A percentile compares a stretch with the other conserved stretches of the same genome.
phyloP scores from a whole-genome alignment of 2,329 filamentous ascomycete genomes.

The Calonectria hawksworthii region DNA sequence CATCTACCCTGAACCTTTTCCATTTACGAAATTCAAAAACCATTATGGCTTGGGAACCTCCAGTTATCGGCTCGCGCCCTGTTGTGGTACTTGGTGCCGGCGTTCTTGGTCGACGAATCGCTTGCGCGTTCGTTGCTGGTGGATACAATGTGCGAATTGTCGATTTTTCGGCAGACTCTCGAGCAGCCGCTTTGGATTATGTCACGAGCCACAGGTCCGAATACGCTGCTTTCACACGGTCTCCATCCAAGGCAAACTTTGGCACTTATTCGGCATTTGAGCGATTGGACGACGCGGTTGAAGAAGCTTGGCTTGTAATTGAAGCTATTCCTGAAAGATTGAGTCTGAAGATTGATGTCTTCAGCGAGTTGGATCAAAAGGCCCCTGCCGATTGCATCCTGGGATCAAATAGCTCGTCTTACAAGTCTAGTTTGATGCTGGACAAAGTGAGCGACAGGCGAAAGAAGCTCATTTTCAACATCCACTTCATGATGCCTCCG shows the following conservation, averaged over 20 bases:
- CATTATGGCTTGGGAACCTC: background rate
- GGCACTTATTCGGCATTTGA: background rate
- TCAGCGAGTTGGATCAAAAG: background rate
- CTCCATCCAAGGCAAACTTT: background rate
- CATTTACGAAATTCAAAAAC: no score
- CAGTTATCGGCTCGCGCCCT: background rate
- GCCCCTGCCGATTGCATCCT: background rate
- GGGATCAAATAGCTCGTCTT: background rate
- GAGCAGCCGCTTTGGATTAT: background rate
- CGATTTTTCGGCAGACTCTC: background rate
- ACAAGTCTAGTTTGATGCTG: background rate
- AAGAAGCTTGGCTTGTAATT: background rate
- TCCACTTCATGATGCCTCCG: conserved; percentile 1
- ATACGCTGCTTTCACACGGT: background rate
- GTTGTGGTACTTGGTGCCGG: background rate
- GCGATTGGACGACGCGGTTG: background rate
- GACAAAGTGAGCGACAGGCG: background rate
- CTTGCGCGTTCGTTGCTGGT: background rate
- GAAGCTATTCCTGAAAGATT: background rate
- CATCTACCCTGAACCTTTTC: background rate
- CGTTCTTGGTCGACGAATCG: background rate
- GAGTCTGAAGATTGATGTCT: background rate
- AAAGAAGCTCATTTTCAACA: background rate
- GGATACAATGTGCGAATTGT: conserved; percentile 8
- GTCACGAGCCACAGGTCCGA: background rate